Conservation (phyloP, 306 rosid species). For the Rosa lucieae region DNA sequence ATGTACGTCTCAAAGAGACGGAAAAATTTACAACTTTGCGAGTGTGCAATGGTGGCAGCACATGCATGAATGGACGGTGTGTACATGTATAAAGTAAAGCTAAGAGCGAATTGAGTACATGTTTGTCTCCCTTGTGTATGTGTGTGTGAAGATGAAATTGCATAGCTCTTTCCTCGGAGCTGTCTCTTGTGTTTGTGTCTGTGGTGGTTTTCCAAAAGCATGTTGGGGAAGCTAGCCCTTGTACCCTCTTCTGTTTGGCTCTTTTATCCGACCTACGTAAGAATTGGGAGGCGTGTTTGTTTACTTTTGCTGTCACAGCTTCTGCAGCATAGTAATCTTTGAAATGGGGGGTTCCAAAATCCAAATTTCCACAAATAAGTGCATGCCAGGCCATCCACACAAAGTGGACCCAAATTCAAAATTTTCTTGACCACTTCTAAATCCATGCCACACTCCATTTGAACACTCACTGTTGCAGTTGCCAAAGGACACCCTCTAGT, state of each 20-base stretch:
- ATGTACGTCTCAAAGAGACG: too few species aligned
- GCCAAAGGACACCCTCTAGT: background rate
- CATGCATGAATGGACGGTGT: background rate
- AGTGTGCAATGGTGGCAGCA: background rate
- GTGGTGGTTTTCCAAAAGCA: constrained; percentile 1
- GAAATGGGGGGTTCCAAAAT: background rate
- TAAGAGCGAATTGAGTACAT: background rate
- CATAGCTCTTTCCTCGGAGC: background rate
- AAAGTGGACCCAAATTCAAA: constrained; percentile 5
- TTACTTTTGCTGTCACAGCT: constrained; percentile 7
- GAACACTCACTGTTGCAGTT: background rate
- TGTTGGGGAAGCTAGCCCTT: background rate
- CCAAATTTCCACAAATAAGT: background rate
- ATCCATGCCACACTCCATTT: background rate
- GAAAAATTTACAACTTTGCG: background rate
- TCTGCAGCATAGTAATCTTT: background rate
- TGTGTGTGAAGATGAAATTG: background rate
- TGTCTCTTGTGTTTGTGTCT: background rate
- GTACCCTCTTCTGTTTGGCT: background rate
- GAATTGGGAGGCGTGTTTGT: background rate
- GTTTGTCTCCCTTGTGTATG: background rate
- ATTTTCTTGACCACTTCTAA: background rate
- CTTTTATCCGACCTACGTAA: background rate
- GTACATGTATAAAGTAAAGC: background rate
- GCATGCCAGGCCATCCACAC: constrained; percentile 4